Conservation (phyloP, 2,329 filamentous ascomycete genomes). For the Bipolaris oryzae region DNA sequence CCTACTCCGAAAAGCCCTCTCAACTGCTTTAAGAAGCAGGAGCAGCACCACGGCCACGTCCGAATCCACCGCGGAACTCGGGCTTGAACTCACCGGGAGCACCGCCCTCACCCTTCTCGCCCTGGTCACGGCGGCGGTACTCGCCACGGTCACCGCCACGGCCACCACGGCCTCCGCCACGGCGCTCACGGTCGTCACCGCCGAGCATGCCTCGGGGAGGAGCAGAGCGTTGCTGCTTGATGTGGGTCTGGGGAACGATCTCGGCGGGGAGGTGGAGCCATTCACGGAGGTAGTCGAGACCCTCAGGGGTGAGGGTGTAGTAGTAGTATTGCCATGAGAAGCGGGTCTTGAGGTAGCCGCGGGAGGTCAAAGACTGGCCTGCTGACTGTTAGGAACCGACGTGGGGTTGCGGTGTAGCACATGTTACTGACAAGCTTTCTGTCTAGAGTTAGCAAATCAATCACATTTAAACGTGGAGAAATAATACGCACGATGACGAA, state of each 20-base stretch:
- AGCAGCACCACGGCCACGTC: constrained; percentile 47
- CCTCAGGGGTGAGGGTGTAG: constrained; percentile 99
- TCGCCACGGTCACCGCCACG: constrained; percentile 63
- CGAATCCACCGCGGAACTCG: constrained; percentile 53
- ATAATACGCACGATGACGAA: constrained; percentile 71
- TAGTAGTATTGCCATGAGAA: constrained; percentile 84
- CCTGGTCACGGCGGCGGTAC: constrained; percentile 86
- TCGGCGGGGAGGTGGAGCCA: constrained; percentile 99
- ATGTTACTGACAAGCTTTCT: constrained; percentile 72
- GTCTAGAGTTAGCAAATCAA: neutral
- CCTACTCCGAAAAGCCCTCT: constrained; percentile 27
- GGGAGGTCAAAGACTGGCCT: constrained; percentile 92
- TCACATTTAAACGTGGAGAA: neutral
- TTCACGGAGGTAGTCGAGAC: constrained; percentile 99
- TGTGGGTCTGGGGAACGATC: constrained; percentile 99
- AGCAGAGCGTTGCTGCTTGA: constrained; percentile 99
- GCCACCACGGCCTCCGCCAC: constrained; percentile 70
- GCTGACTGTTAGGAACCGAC: constrained; percentile 20
- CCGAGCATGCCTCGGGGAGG: constrained; percentile 98
- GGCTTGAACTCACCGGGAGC: constrained; percentile 53
- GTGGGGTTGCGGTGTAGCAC: neutral
- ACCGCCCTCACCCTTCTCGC: constrained; percentile 48
- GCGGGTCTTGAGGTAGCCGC: constrained; percentile 99
- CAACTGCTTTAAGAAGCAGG: constrained; percentile 43
- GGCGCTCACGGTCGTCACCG: constrained; percentile 77